These are phyloP conservation scores for Phyllosticta citribraziliensis DNA, from an alignment of 2,329 filamentous ascomycete species.

Conservation along the genomic window DNA sequence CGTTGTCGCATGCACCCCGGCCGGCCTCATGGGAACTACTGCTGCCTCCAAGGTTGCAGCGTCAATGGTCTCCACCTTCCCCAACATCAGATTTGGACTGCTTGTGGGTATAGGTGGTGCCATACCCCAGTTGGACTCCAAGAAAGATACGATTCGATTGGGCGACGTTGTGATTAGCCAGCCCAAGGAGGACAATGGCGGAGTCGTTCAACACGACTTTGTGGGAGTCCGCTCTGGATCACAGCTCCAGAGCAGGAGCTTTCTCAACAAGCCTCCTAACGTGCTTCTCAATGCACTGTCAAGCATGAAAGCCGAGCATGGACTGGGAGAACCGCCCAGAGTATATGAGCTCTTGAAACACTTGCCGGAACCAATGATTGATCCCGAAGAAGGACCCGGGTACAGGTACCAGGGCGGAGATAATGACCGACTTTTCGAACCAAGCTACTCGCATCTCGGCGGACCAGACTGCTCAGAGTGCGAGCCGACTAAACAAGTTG, in stretches of 20 bases:
- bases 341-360: not conserved
- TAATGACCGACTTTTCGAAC: not conserved
- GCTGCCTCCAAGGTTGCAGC: no score
- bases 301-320: not conserved
- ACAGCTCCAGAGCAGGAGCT: constrained; percentile 14
- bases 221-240: no score
- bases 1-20: no score
- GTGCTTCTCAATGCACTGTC: constrained; percentile 2
- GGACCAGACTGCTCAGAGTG: not conserved
- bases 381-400: not conserved
- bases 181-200: no score
- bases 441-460: not conserved
- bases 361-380: not conserved
- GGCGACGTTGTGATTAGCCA: no score
- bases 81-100: no score
- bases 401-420: constrained; percentile 3
- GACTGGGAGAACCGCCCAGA: not conserved
- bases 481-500: not conserved
- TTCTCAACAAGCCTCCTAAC: constrained; percentile 10
- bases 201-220: no score
- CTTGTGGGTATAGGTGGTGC: no score
- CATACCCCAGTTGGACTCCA: no score
- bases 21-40: no score
- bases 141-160: no score
- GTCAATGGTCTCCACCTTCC: no score